phyloP scores from a whole-genome alignment of 331 rosid genomes.

The Saraca asoca region DNA sequence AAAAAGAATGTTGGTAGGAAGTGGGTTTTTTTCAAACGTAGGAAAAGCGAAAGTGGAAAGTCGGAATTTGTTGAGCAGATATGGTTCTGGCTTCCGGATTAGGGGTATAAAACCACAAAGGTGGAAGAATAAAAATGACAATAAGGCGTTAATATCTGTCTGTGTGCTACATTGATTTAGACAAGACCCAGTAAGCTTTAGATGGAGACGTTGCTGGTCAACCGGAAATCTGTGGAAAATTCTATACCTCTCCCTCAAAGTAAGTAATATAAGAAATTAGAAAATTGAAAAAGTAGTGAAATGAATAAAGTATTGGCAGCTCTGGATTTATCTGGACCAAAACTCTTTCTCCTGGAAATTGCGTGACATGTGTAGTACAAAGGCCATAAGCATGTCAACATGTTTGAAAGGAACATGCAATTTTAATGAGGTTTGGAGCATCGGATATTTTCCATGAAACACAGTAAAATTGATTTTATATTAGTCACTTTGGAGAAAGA shows the following conservation, averaged over 20 bases:
- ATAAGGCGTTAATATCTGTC: background rate
- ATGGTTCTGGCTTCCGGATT: background rate
- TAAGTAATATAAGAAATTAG: background rate
- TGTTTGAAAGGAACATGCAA: too few species aligned
- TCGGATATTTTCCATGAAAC: too few species aligned
- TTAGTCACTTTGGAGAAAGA: too few species aligned
- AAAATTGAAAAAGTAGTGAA: background rate
- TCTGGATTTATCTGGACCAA: background rate
- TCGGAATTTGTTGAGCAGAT: background rate
- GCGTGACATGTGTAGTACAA: too few species aligned
- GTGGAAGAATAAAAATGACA: background rate
- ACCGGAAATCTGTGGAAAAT: background rate
- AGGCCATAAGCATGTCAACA: too few species aligned
- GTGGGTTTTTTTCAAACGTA: constrained; percentile 3
- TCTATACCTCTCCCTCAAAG: background rate
- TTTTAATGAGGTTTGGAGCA: too few species aligned
- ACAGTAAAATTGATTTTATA: too few species aligned
- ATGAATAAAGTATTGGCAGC: background rate
- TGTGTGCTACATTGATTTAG: background rate
- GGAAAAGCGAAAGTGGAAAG: background rate
- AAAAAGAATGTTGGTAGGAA: background rate
- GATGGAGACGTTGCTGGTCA: constrained; percentile 3
- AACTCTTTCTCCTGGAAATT: background rate
- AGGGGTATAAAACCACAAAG: background rate
- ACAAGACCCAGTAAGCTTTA: background rate